A percentile compares a stretch with the other conserved stretches of the same genome.
Conservation (phyloP, 306 rosid species). For the Prunus persica region DNA sequence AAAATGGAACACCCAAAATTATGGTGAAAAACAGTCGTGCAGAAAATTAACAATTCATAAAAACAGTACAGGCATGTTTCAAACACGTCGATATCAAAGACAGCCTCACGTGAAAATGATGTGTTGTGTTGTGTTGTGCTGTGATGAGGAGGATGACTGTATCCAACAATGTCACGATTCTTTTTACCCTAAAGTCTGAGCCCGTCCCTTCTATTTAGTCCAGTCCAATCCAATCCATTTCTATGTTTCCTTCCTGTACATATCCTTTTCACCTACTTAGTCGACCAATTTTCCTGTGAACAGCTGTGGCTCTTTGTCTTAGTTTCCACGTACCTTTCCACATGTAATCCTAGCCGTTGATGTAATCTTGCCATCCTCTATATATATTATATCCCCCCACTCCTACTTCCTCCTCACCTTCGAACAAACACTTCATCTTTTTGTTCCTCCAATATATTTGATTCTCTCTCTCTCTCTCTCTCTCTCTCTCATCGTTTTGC, state of each 20-base stretch:
- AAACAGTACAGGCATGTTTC: slow-evolving; percentile 7
- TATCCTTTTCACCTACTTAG: neutral
- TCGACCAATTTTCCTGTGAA: slow-evolving; percentile 9
- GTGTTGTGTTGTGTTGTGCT: neutral
- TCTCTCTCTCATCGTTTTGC: neutral
- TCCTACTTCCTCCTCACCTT: neutral
- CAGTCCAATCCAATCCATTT: neutral
- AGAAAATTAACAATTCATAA: neutral
- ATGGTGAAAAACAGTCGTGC: neutral
- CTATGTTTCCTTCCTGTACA: neutral
- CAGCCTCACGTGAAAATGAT: slow-evolving; percentile 13
- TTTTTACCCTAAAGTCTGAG: neutral
- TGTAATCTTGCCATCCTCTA: slow-evolving; percentile 17
- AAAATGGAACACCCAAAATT: too few relatives aligned
- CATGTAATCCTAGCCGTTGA: slow-evolving; percentile 27
- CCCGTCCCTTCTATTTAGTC: neutral
- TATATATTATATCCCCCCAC: neutral
- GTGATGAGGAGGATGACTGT: neutral
- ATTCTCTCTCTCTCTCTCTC: neutral
- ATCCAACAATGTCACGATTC: slow-evolving; percentile 49
- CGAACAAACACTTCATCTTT: neutral
- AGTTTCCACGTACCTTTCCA: neutral
- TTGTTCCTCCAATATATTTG: neutral
- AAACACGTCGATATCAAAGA: slow-evolving; percentile 35
- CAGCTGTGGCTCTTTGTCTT: slow-evolving; percentile 7